These are phyloP conservation scores for Pilaira anomala DNA, from an alignment of 192 early-diverging fungal genomes.

Conservation along the genomic window DNA sequence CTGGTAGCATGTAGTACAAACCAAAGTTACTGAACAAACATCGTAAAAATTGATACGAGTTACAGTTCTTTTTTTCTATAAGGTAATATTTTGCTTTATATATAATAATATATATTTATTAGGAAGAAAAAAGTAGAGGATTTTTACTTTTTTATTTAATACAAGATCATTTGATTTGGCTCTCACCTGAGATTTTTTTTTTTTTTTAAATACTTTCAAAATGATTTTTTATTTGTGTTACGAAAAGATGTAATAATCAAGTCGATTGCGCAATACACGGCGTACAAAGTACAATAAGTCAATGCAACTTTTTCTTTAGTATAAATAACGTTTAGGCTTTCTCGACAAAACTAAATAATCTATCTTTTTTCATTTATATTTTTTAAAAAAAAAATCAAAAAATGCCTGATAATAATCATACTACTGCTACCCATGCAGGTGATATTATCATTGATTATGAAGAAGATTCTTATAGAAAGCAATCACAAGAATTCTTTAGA, in stretches of 20 bases:
- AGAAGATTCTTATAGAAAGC: constrained; percentile 17
- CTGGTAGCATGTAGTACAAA: no score
- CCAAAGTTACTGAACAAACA: no score
- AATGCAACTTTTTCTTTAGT: not conserved
- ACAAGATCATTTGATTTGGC: no score
- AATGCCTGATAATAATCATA: not conserved
- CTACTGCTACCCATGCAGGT: not conserved
- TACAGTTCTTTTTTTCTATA: no score
- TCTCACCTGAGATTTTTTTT: no score
- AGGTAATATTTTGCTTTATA: no score
- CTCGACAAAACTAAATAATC: not conserved
- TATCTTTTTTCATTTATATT: no score
- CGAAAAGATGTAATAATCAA: constrained; percentile 11
- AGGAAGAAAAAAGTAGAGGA: no score
- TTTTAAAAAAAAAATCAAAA: not conserved
- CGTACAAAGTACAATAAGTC: not conserved
- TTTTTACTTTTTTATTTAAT: no score
- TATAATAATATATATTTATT: no score
- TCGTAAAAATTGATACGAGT: no score
- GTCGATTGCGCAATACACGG: constrained; percentile 17
- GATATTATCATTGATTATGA: constrained; percentile 35
- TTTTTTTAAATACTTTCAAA: no score
- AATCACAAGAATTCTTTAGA: constrained; percentile 7
- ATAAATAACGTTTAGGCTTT: not conserved
- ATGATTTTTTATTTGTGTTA: not conserved